phyloP scores from a whole-genome alignment of 2,329 filamentous ascomycete genomes.

The Paracorniculantispora psalliotae region DNA sequence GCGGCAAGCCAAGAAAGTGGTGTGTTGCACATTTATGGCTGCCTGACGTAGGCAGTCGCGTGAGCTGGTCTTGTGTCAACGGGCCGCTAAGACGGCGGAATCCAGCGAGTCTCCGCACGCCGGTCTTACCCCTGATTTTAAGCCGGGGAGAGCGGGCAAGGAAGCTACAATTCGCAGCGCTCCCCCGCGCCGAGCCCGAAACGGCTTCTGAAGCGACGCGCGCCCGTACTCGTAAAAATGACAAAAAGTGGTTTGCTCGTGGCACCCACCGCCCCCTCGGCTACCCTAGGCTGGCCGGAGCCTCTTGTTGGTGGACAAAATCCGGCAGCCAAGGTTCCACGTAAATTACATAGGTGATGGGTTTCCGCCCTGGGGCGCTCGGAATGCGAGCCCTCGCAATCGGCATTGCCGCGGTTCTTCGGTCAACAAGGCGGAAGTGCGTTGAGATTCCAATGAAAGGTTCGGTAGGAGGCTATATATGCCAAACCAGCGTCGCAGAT shows the following conservation, averaged over 20 bases:
- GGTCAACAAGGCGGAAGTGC: too few species aligned
- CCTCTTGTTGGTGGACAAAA: neutral
- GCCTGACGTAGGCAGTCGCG: neutral
- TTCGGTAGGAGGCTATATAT: too few species aligned
- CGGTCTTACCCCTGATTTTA: neutral
- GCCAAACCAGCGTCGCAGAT: neutral
- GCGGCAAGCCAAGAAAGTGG: neutral
- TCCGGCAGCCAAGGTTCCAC: neutral
- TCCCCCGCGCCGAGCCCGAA: conserved; percentile 7
- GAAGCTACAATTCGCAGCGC: conserved; percentile 2
- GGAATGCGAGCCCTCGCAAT: conserved; percentile 4
- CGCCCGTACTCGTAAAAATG: neutral
- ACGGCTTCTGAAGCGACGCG: too few species aligned
- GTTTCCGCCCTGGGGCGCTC: neutral
- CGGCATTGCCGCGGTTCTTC: neutral
- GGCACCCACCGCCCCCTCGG: neutral
- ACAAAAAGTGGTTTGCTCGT: neutral
- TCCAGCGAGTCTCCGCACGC: neutral
- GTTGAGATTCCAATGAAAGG: too few species aligned
- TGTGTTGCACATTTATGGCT: neutral
- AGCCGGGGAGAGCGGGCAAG: neutral
- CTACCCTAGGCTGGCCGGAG: neutral
- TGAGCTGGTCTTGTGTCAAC: neutral
- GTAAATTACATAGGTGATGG: neutral
- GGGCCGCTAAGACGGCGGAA: neutral